Base-by-base conservation (phyloP, 1,284 basidiomycete genomes). In the Puccinia novopanici region DNA sequence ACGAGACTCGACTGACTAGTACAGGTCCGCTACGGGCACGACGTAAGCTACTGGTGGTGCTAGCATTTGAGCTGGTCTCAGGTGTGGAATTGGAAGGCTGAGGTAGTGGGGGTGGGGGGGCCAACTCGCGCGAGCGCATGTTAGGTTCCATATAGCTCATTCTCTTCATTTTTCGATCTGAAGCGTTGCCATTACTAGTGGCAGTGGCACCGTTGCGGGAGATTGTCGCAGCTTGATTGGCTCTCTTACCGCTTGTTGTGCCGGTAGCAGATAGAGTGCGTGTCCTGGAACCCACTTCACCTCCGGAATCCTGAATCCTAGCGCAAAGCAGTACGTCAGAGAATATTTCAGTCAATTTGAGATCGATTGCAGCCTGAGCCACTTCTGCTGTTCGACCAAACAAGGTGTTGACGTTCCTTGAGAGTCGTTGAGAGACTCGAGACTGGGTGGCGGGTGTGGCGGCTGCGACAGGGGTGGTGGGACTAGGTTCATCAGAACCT, bases 301-400 rank as follows among this genome's bases (percentile, higher is more conserved):
- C 10, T n/a, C 57, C 78, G 27, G 48, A 37, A 79, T 70, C 76
- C 34, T 79, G 76, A 5, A 79, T n/a, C 30, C 78, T 71, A 19
- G 78, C 78, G 45, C 40, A 42, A 4, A 80, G 19, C 0, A 80
- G 50, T 4, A 74, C 70, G 12, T 80, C 78, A n/a, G 78, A 80
- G 42, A 80, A 80, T 57, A 80, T 63, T 27, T 80, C 78, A 2
- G 78, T 80, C 10, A 80, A 45, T n/a, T 80, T 80, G 27, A 80
- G 70, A 52, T 80, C 78, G 34, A 80, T 80, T 3, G 78, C 70
- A 40, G 78, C 78, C 70, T 80, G 78, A 27, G 70, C 54, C 2
- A 80, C 78, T 61, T 80, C 78, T n/a, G 78, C 67, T 2, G 78
- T 80, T 48, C 78, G 40, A n/a, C 78, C 78, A 22, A 80, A 34